phyloP scores from a whole-genome alignment of 2,329 filamentous ascomycete genomes.

The Penicillium sp. region DNA sequence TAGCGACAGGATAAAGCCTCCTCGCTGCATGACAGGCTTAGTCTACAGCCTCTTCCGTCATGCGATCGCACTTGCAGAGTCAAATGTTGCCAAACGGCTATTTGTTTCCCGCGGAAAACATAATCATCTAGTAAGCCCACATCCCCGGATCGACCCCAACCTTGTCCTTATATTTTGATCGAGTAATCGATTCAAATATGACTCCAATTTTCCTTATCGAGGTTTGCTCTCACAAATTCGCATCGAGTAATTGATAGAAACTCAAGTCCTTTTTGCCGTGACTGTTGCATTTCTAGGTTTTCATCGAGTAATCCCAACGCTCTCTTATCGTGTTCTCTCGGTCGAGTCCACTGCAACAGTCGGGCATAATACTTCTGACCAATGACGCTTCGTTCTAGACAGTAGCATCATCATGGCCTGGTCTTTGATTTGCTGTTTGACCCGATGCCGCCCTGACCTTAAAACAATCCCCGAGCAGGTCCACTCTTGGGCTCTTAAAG shows the following conservation, averaged over 20 bases:
- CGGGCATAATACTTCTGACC: background rate
- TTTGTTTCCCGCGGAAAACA: background rate
- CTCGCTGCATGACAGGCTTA: background rate
- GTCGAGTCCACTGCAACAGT: background rate
- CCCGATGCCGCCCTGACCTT: background rate
- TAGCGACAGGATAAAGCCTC: background rate
- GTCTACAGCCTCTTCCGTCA: background rate
- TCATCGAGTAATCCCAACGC: slow-evolving; percentile 5
- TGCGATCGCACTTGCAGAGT: background rate
- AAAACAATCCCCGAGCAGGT: background rate
- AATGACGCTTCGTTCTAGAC: background rate
- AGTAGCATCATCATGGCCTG: background rate
- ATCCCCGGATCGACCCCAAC: background rate
- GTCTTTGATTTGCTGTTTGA: background rate
- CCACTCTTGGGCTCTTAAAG: background rate
- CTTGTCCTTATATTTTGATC: slow-evolving; percentile 7
- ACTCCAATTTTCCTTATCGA: background rate
- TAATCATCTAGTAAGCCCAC: background rate
- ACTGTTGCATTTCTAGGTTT: background rate
- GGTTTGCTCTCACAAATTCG: background rate
- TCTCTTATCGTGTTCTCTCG: background rate
- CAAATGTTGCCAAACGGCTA: background rate
- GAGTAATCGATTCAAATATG: slow-evolving; percentile 5
- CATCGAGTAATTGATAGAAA: slow-evolving; percentile 8
- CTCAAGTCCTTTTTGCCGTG: background rate